Evolutionary conservation across 768 basidiomycete genomes (phyloP).

Genomic region (Xerocomellus chrysenteron): DNA sequence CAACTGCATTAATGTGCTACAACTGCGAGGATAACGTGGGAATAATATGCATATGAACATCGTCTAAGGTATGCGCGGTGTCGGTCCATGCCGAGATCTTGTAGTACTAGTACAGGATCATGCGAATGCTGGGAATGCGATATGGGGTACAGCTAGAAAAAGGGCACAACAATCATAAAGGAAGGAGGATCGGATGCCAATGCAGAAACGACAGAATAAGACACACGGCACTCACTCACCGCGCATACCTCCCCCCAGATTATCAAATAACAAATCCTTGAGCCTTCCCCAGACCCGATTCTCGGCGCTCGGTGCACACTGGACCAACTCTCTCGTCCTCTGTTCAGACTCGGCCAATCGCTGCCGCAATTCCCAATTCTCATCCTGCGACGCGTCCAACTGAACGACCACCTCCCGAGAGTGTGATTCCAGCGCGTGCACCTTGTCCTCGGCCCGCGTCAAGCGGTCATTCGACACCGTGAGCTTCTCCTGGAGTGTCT

Average conservation of each 20-base stretch:
- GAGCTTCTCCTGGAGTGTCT: conserved; percentile 21
- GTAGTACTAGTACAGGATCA: conserved; percentile 22
- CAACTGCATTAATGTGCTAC: conserved; percentile 18
- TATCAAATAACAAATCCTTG: conserved; percentile 32
- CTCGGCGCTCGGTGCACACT: conserved; percentile 16
- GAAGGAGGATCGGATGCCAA: conserved; percentile 4
- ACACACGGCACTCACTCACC: conserved; percentile 19
- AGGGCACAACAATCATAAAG: not conserved
- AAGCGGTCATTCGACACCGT: conserved; percentile 14
- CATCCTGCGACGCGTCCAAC: conserved; percentile 20
- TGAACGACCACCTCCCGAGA: conserved; percentile 18
- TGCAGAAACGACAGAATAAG: conserved; percentile 1
- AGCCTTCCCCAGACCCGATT: conserved; percentile 27
- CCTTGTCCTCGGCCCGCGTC: conserved; percentile 13
- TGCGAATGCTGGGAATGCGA: conserved; percentile 27
- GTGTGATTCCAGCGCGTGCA: conserved; percentile 20
- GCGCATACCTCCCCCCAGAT: conserved; percentile 17
- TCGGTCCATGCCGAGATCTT: conserved; percentile 23
- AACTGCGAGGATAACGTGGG: conserved; percentile 19
- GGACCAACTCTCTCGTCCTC: conserved; percentile 16
- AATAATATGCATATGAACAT: conserved; percentile 17
- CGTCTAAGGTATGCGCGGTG: conserved; percentile 22
- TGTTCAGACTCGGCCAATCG: conserved; percentile 25
- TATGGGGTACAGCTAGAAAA: conserved; percentile 16
- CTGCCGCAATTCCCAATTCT: conserved; percentile 23